Conservation (phyloP, 768 basidiomycete species). For the Suillus clintonianus region DNA sequence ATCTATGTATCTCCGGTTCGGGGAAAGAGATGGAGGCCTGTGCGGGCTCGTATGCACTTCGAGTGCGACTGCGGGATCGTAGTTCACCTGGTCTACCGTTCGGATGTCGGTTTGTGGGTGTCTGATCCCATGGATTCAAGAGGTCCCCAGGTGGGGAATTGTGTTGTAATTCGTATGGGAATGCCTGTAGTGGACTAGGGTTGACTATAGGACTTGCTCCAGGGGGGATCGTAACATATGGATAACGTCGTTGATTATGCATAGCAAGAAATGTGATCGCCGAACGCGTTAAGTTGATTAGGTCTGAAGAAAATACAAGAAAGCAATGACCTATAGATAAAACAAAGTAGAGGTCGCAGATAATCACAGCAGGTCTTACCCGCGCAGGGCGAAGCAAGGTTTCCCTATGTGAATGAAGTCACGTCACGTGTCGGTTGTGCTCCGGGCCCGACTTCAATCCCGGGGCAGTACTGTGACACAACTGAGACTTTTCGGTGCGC, state of each 20-base stretch:
- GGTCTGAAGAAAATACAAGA: background rate
- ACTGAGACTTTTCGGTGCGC: no score
- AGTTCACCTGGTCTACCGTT: constrained; percentile 17
- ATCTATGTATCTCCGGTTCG: constrained; percentile 53
- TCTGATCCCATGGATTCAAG: constrained; percentile 35
- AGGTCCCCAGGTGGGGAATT: constrained; percentile 22
- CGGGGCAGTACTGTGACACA: no score
- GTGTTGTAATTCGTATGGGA: constrained; percentile 33
- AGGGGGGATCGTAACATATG: constrained; percentile 40
- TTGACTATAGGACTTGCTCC: constrained; percentile 34
- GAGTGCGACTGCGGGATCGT: constrained; percentile 37
- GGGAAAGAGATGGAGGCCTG: constrained; percentile 44
- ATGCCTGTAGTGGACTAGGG: constrained; percentile 28
- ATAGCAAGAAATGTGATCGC: constrained; percentile 10
- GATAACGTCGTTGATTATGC: constrained; percentile 33
- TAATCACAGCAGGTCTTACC: background rate
- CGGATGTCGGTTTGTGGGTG: constrained; percentile 26
- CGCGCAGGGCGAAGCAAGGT: background rate
- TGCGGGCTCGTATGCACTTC: constrained; percentile 36
- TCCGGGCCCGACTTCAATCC: background rate
- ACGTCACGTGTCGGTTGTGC: background rate
- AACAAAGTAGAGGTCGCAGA: background rate
- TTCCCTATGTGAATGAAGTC: background rate
- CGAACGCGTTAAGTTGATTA: background rate
- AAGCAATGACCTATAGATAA: background rate